These are phyloP conservation scores for Penicillium sp. DNA, from an alignment of 2,329 filamentous ascomycete species.

Conservation along the genomic window DNA sequence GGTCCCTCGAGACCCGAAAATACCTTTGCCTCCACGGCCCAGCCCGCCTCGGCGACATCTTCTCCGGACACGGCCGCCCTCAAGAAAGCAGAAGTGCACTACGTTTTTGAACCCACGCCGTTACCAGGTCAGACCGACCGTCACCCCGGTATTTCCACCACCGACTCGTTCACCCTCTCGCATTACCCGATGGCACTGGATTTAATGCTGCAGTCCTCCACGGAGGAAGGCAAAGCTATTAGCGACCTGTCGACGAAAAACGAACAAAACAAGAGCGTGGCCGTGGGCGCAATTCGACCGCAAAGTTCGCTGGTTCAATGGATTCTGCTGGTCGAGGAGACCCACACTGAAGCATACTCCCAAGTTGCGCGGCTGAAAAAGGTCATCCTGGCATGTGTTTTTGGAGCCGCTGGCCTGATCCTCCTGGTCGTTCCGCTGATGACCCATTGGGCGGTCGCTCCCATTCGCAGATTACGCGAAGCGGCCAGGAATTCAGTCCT, in stretches of 20 bases:
- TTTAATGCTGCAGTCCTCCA: constrained; percentile 56
- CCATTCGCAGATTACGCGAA: constrained; percentile 72
- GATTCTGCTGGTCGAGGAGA: constrained; percentile 78
- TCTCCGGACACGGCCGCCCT: constrained; percentile 41
- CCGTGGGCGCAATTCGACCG: constrained; percentile 76
- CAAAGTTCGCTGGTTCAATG: constrained; percentile 71
- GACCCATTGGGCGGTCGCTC: constrained; percentile 77
- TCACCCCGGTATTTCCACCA: constrained; percentile 29
- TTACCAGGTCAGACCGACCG: constrained; percentile 36
- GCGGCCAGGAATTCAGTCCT: constrained; percentile 73
- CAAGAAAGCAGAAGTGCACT: constrained; percentile 48
- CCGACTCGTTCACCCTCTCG: constrained; percentile 58
- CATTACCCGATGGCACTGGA: constrained; percentile 63
- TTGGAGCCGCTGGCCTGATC: constrained; percentile 74
- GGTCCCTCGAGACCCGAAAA: constrained; percentile 68
- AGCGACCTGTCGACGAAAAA: constrained; percentile 68
- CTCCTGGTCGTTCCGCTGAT: constrained; percentile 72
- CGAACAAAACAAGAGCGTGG: constrained; percentile 67
- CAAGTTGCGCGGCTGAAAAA: constrained; percentile 74
- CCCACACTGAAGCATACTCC: constrained; percentile 69
- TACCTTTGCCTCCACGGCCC: constrained; percentile 49
- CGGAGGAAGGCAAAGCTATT: constrained; percentile 64
- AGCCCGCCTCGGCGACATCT: constrained; percentile 19
- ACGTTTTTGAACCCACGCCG: constrained; percentile 58
- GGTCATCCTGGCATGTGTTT: constrained; percentile 80